Base-by-base conservation (phyloP, 176 grass and related monocot species). In the Lolium perenne region DNA sequence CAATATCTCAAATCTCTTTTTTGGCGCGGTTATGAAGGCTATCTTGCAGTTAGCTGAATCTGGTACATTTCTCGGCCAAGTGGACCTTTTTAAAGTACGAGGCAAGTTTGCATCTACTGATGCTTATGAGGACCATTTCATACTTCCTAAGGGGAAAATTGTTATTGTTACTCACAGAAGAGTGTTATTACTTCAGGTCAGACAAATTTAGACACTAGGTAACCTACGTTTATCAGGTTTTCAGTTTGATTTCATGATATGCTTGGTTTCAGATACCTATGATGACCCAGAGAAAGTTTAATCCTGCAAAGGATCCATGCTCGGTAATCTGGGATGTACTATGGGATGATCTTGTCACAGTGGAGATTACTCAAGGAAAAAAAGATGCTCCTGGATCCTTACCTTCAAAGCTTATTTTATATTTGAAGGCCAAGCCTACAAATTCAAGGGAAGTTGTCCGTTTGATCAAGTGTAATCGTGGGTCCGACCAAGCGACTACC, bases 61-160 rank as follows among this genome's bases (percentile, higher is more conserved):
- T 86, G 93, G 88, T 76, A 91, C 92, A 10, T 95, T 98, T 84
- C 86, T 98, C 84, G 96, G 96, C 51, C 96, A 98, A 98, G 94
- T 98, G 84, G 96, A 98, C 77, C 87, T 98, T 79, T 98, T 98
- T 71, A 98, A 98, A 94, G 87, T 98, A 46, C 89, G 96, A 68
- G 93, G 96, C 23, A 98, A 98, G 85, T 98, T 98, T 86, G 96
- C 96, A 82, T 91, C 94, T 85, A 93, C 93, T 23, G 96, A 98
- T 92, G 96, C 96, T 84, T 98, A 98, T 82, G 93, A 98, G 79
- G 93, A 91, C 82, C 96, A 98, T 88, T 94, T 89, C 89, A 35
- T 95, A 46, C 92, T 98, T 49, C 96, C 92, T 23, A 94, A 95
- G 88, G 96, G 96, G 72, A 98, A 95, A 77, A 88, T 94, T 77